Percentiles rank a stretch among this genome's conserved stretches.
Conservation (phyloP, 208 protist genomes). For the Crithidia fasciculata region DNA sequence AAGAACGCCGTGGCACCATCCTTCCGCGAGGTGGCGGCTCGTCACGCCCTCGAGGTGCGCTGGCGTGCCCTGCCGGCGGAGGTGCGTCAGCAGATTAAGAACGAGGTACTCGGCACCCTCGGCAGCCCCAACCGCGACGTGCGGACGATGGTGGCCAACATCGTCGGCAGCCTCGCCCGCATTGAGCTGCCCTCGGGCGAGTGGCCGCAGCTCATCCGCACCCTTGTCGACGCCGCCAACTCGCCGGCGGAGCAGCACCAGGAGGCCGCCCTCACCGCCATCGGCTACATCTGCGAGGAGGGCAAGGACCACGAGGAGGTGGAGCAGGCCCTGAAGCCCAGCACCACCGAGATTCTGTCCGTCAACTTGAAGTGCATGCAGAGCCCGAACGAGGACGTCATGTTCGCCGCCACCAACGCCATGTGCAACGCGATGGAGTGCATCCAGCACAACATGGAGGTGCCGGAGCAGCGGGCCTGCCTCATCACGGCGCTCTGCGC, state of each 20-base stretch:
- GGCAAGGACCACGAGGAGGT: conserved; percentile 76
- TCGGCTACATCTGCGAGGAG: conserved; percentile 98
- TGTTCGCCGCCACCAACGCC: conserved; percentile 91
- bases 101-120: conserved; percentile 82
- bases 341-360: conserved; percentile 91
- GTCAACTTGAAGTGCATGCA: conserved; percentile 92
- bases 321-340: conserved; percentile 62
- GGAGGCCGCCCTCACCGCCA: conserved; percentile 93
- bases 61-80: conserved; percentile 70
- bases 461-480: conserved; percentile 87
- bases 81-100: conserved; percentile 71
- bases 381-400: conserved; percentile 77
- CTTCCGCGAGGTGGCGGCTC: conserved; percentile 74
- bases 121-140: conserved; percentile 78
- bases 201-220: conserved; percentile 93
- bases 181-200: conserved; percentile 95
- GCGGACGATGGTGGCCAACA: conserved; percentile 93
- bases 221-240: conserved; percentile 77
- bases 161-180: conserved; percentile 94
- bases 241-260: conserved; percentile 73
- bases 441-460: conserved; percentile 94
- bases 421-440: conserved; percentile 97
- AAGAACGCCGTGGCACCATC: conserved; percentile 96
- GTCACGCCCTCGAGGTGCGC: conserved; percentile 60
- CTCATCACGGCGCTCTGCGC: conserved; percentile 93